Base-by-base conservation (phyloP, 1,284 basidiomycete genomes). In the Stygiomarasmius scandens region DNA sequence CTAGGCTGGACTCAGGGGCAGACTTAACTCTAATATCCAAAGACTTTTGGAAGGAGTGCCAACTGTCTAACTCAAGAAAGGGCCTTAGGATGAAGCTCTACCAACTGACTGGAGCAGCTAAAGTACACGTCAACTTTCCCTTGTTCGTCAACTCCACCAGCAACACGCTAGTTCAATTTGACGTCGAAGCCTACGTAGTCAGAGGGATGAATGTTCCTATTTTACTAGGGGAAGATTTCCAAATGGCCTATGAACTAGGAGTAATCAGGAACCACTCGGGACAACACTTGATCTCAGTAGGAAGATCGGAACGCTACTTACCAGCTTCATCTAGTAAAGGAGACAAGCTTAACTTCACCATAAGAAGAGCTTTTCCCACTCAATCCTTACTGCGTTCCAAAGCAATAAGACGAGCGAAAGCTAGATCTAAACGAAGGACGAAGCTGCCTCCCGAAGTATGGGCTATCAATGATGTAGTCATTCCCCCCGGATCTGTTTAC, bases 381-480 rank as follows among this genome's bases (percentile, higher is more conserved):
- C 29, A 6, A 6, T 32, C 29, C n/a, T n/a, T n/a, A n/a, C n/a
- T n/a, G n/a, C n/a, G n/a, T n/a, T n/a, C n/a, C n/a, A n/a, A n/a
- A n/a, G n/a, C n/a, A n/a, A n/a, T n/a, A n/a, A n/a, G n/a, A n/a
- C n/a, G n/a, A n/a, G 29, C 12, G 29, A 32, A 32, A 32, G 12
- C 29, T 32, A 32, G 12, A 32, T 5, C 29, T 32, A 32, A 12
- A 32, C 29, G 29, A 32, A 32, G 38, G 11, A 22, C 29, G 11
- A 38, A 19, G 8, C n/a, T 19, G 4, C 38, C 27, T 4, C 34
- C 38, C 22, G 29, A 22, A 50, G 69, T 51, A 61, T 64, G 50
- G 27, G 49, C 56, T 56, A 61, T 51, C 54, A 60, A 71, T 47
- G 71, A 67, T 61, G 69, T 69, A 64, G 65, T 54, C 0, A 46